Evolutionary conservation across 1,139 yeast species (phyloP), one percentile per base, ranked within the genome.

Genomic region (Kluyveromyces marxianus): DNA sequence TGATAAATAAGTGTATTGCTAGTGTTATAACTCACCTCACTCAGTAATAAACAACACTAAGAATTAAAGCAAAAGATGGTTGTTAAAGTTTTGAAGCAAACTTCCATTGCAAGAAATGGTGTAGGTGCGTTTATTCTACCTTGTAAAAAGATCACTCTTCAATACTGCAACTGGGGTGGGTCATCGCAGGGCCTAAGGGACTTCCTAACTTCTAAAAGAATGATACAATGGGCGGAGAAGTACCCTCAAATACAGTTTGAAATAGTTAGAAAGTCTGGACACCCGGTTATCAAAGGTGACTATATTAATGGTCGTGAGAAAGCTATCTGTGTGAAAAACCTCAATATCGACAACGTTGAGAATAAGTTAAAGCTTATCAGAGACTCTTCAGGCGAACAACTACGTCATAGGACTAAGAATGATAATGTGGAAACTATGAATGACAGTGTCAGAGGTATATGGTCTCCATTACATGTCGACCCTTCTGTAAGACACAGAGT

Each of bases 111-210:
- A 29, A 75, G 89, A 51, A 89, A 89, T 60, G 97, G 96, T 37
- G 73, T 86, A 27, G 94, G 94, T 4, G 79, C 94, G 0, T 88
- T 77, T 60, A 77, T 88, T 10, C 53, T 56, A 26, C 63, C 69
- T 46, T 88, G 96, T 69, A 78, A 77, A 58, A 78, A 76, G 59
- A 74, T 89, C 50, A 76, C 82, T 8, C 66, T 90, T 46, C 81
- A 85, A 51, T 89, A 82, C 68, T 87, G 96, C 70, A 87, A 89
- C 72, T 84, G 94, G 84, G 97, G 97, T 42, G 98, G 97, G 24
- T 85, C 96, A 3, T 90, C 97, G 1, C 73, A 74, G 45, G 97
- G 97, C 3, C 75, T 88, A 47, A 62, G 76, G 55, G 80, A 84
- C 47, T 76, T 86, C 54, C 69, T 92, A 47, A 69, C 74, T 39